Evolutionary conservation across 139 green algal species (phyloP), one percentile per base, ranked within the genome.

Genomic region (Picochlorum sp.): DNA sequence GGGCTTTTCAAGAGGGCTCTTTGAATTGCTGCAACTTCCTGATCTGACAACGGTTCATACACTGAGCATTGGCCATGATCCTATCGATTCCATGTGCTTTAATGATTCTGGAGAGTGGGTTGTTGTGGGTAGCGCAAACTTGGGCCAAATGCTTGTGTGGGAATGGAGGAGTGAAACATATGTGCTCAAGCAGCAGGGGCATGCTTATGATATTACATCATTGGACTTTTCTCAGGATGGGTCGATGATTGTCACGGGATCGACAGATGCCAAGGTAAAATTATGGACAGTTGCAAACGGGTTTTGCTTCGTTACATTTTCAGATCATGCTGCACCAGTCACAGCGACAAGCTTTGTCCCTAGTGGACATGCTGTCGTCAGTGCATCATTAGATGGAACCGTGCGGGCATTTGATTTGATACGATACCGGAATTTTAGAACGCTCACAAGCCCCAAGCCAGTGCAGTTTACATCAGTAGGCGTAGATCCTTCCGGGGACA

Each of bases 81-180:
- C 28, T 20, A 71, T 98, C 47, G 89, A 57, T 14, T 66, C 77
- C 3, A 63, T 88, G 13, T 62, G 75, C 3, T 97, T 96, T 83
- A 95, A 89, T 62, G 31, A 73, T 15, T 70, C 47, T 18, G 91
- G 91, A 4, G 90, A 97, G 63, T 97, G 91, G 92, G 21, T 87
- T 26, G 77, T 82, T 5, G 60, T 96, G 20, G 90, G 90, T 4
- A 89, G 82, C 45, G 86, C 89, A 7, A 70, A 69, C 49, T 81
- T 98, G 51, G 93, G 93, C 6, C 93, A 98, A 85, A 77, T 98
- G 81, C 81, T 98, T 67, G 93, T 98, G 49, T 98, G 93, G 93
- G 93, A 98, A 70, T 98, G 93, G 93, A 80, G 86, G 38, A 86
- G 72, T 18, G 93, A 98, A 78, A 91, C 73, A 23, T 97, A 98